Conservation (phyloP, 371 early-diverging fungal species). For the Mortierella sp. region DNA sequence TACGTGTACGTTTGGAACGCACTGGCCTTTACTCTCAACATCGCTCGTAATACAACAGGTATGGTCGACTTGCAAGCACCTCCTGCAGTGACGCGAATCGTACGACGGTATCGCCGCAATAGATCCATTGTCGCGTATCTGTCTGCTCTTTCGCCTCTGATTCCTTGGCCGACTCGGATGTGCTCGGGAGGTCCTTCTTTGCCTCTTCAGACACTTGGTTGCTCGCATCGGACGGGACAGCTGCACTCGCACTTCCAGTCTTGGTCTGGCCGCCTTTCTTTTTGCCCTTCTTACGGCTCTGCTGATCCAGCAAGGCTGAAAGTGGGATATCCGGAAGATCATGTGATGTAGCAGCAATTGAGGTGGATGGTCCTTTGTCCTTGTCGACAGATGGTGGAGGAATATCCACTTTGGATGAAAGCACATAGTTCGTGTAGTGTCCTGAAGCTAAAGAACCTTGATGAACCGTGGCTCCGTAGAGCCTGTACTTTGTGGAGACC, state of each 20-base stretch:
- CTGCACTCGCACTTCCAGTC: not conserved
- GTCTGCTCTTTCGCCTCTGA: not conserved
- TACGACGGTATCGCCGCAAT: constrained; percentile 44
- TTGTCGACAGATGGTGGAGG: constrained; percentile 1
- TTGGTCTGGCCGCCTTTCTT: constrained; percentile 12
- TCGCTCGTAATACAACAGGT: constrained; percentile 52
- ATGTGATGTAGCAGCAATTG: not conserved
- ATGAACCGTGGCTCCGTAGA: constrained; percentile 86
- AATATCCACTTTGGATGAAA: constrained; percentile 48
- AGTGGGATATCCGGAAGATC: constrained; percentile 39
- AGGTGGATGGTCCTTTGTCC: constrained; percentile 8
- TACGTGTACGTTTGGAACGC: no score
- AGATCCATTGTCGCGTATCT: constrained; percentile 33
- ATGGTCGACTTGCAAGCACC: constrained; percentile 30
- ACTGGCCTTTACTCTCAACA: constrained; percentile 33
- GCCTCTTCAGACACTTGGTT: constrained; percentile 4
- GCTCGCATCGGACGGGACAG: constrained; percentile 6
- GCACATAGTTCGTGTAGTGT: constrained; percentile 78
- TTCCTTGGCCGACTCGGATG: not conserved
- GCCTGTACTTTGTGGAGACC: constrained; percentile 60
- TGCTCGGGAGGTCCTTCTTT: not conserved
- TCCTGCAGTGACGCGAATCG: constrained; percentile 32
- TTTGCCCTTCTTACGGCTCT: constrained; percentile 18
- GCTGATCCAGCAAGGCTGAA: constrained; percentile 19
- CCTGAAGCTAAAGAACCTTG: constrained; percentile 78